Base-by-base conservation (phyloP, 2,329 filamentous ascomycete genomes). In the Metarhizium album region DNA sequence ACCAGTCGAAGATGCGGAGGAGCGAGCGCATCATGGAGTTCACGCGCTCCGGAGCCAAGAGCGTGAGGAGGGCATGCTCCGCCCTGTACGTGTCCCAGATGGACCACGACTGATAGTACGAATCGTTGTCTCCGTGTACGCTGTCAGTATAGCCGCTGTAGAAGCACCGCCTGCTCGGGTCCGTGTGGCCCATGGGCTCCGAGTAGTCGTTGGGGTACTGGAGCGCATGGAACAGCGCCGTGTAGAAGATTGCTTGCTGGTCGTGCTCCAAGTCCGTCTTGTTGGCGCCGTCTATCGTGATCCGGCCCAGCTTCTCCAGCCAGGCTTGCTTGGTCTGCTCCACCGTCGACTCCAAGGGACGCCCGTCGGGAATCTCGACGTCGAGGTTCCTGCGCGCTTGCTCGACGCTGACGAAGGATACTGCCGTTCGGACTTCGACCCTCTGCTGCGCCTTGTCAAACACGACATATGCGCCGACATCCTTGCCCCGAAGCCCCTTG, bases 41-140 rank as follows among this genome's bases (percentile, higher is more conserved):
- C 16, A 74, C 69, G 18, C 69, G 63, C 48, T 74, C 71, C 0
- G 72, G 72, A 0, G 71, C 71, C 46, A 74, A 72, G 0, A 74
- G 52, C 0, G 72, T 70, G 0, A 74, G 56, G 0, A 74, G 59
- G 0, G 70, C 71, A 51, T 74, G 71, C 49, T 74, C 71, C 1
- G 71, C 72, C 3, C 72, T 62, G 54, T 72, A 75, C 0, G 72
- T 75, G 49, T 74, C 72, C 72, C 72, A 74, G 47, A 74, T 73
- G 1, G 70, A 73, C 72, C 72, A 75, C 1, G 70, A 74, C 53
- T 74, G 72, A 52, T 74, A 74, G 55, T 74, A 75, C 0, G 69
- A 72, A 43, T 74, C 71, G 31, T 68, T 63, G 4, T 55, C 61
- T 9, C 60, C 59, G 43, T 73, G 69, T 1, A 73, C 56, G 27